Evolutionary conservation across 1,139 yeast species (phyloP).

Genomic region (Wickerhamiella infanticola): DNA sequence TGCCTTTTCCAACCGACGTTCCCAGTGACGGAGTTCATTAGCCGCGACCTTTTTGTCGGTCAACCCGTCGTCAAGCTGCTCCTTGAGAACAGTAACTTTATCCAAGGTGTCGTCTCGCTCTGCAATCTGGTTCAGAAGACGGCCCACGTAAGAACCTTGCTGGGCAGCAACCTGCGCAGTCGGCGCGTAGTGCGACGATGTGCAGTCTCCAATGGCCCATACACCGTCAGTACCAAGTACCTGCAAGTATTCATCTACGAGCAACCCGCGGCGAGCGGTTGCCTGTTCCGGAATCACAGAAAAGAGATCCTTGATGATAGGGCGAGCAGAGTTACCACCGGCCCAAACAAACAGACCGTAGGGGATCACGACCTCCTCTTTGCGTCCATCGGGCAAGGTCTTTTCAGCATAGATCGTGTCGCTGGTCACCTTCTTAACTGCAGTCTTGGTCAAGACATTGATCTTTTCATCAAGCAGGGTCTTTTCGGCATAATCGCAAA

Average conservation of each 20-base stretch:
- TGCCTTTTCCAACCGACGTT: conserved; percentile 34
- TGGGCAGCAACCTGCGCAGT: conserved; percentile 97
- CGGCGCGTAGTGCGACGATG: conserved; percentile 79
- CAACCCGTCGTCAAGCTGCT: conserved; percentile 21
- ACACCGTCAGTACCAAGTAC: conserved; percentile 75
- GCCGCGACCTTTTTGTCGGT: conserved; percentile 16
- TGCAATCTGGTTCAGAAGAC: conserved; percentile 52
- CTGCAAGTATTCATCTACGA: conserved; percentile 68
- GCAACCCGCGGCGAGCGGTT: conserved; percentile 66
- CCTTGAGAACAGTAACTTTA: conserved; percentile 28
- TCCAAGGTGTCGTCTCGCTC: conserved; percentile 47
- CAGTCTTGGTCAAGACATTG: conserved; percentile 62
- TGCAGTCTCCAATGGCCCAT: conserved; percentile 89
- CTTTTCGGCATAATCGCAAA: conserved; percentile 71
- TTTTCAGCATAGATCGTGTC: conserved; percentile 54
- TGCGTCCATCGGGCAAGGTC: conserved; percentile 50
- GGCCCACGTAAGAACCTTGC: conserved; percentile 74
- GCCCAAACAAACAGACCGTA: conserved; percentile 95
- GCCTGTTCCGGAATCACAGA: conserved; percentile 64
- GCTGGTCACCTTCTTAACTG: conserved; percentile 72
- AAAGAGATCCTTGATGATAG: conserved; percentile 53
- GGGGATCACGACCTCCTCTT: conserved; percentile 50
- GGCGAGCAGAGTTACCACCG: conserved; percentile 88
- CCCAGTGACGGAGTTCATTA: conserved; percentile 24
- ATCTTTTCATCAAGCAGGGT: conserved; percentile 70